Conservation (phyloP, 495 filamentous ascomycete species). For the Aspergillus heteromorphus region DNA sequence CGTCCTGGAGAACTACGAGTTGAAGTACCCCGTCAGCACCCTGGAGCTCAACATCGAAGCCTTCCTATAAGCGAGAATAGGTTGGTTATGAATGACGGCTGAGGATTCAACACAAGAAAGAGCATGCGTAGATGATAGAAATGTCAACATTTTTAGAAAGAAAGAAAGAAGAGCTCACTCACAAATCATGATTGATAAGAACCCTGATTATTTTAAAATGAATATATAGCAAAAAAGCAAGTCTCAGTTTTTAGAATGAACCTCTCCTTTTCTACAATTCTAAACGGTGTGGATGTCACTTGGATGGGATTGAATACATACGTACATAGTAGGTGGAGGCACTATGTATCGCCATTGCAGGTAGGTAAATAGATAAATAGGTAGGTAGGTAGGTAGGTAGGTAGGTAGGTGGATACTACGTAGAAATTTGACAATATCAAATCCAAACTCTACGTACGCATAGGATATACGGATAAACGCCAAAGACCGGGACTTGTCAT, state of each 20-base stretch:
- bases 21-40: slow-evolving; percentile 91
- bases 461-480: too few relatives aligned
- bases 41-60: slow-evolving; percentile 93
- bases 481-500: background rate
- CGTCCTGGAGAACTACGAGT: slow-evolving; percentile 88
- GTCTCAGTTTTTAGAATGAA: background rate
- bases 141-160: background rate
- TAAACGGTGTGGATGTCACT: too few relatives aligned
- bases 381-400: too few relatives aligned
- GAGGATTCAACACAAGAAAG: background rate
- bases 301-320: too few relatives aligned
- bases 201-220: background rate
- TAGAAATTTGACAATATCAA: too few relatives aligned
- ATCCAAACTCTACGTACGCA: too few relatives aligned
- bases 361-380: too few relatives aligned
- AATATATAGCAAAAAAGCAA: background rate
- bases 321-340: too few relatives aligned
- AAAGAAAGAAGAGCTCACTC: slow-evolving; percentile 9
- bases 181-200: slow-evolving; percentile 2
- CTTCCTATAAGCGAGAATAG: slow-evolving; percentile 68
- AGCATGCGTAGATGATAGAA: slow-evolving; percentile 9
- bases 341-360: too few relatives aligned
- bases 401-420: too few relatives aligned
- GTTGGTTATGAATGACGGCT: slow-evolving; percentile 2
- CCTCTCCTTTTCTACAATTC: too few relatives aligned